Conservation (phyloP, 805 yeast species). For the Yamadazyma paraphyllophila region DNA sequence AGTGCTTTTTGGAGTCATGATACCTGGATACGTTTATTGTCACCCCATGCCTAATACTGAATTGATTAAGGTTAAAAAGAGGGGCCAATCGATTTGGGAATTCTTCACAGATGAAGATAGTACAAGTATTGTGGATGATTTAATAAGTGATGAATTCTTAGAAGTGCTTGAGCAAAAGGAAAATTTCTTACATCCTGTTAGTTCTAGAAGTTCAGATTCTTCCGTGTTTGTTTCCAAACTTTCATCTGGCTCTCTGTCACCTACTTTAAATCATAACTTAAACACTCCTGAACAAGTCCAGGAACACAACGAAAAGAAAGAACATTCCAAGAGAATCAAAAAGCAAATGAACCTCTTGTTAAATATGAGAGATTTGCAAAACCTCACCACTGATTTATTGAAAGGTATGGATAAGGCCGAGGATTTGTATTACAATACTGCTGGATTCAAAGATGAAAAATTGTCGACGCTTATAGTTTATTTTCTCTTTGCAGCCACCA, state of each 20-base stretch:
- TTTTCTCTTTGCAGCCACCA: constrained; percentile 27
- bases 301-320: constrained; percentile 15
- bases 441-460: constrained; percentile 70
- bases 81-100: constrained; percentile 56
- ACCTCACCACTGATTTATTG: constrained; percentile 55
- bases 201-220: constrained; percentile 17
- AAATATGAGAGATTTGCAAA: constrained; percentile 74
- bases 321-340: constrained; percentile 20
- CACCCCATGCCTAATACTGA: constrained; percentile 58
- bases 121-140: constrained; percentile 32
- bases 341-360: constrained; percentile 46
- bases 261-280: constrained; percentile 1
- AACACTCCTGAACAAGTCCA: constrained; percentile 14
- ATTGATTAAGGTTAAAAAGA: constrained; percentile 41
- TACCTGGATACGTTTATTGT: constrained; percentile 66
- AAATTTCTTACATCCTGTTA: constrained; percentile 9
- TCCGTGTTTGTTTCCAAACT: constrained; percentile 12
- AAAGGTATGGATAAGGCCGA: constrained; percentile 51
- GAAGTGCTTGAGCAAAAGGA: constrained; percentile 12
- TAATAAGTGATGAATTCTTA: constrained; percentile 21
- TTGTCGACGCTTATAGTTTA: constrained; percentile 58
- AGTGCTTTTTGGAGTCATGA: constrained; percentile 55
- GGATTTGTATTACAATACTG: constrained; percentile 55
- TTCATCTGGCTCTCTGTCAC: neutral
- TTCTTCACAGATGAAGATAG: constrained; percentile 30